These are phyloP conservation scores for Botryosphaeria dothidea DNA, from an alignment of 2,329 filamentous ascomycete species.

Conservation along the genomic window DNA sequence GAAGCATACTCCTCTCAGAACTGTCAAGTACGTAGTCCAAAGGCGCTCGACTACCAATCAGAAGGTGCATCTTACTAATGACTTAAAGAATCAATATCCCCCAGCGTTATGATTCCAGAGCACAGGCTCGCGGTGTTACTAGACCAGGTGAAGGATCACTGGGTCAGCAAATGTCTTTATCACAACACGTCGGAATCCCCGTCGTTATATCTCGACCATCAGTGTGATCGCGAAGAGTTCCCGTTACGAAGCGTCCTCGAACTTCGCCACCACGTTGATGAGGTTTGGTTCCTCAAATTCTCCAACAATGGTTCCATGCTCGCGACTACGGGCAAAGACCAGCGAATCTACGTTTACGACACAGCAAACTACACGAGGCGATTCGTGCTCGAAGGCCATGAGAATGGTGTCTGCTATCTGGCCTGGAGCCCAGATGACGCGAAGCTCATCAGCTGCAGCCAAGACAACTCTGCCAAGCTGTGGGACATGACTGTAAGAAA, in stretches of 20 bases:
- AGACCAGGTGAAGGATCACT: constrained; percentile 78
- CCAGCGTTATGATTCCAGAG: constrained; percentile 94
- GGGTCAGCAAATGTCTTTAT: constrained; percentile 82
- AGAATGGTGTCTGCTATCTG: constrained; percentile 75
- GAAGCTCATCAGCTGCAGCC: constrained; percentile 80
- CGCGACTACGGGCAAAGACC: constrained; percentile 78
- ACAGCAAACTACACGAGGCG: constrained; percentile 68
- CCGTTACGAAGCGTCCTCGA: constrained; percentile 71
- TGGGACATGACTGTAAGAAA: constrained; percentile 60
- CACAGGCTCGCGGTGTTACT: constrained; percentile 81
- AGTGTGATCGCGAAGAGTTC: constrained; percentile 77
- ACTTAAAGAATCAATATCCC: constrained; percentile 77
- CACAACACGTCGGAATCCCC: constrained; percentile 79
- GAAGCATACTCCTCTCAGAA: constrained; percentile 73
- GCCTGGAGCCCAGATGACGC: constrained; percentile 91
- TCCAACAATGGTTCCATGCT: constrained; percentile 82
- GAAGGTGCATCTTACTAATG: constrained; percentile 20
- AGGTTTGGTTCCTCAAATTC: constrained; percentile 91
- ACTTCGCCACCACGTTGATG: constrained; percentile 71
- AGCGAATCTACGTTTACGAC: constrained; percentile 79
- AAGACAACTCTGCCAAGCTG: constrained; percentile 68
- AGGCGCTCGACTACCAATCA: neutral
- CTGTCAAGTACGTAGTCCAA: constrained; percentile 69
- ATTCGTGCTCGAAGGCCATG: constrained; percentile 65
- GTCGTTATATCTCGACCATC: constrained; percentile 86